Evolutionary conservation across 495 filamentous ascomycete species (phyloP), one percentile per base, ranked within the genome.

Genomic region (Hypoxylon subgilvum): DNA sequence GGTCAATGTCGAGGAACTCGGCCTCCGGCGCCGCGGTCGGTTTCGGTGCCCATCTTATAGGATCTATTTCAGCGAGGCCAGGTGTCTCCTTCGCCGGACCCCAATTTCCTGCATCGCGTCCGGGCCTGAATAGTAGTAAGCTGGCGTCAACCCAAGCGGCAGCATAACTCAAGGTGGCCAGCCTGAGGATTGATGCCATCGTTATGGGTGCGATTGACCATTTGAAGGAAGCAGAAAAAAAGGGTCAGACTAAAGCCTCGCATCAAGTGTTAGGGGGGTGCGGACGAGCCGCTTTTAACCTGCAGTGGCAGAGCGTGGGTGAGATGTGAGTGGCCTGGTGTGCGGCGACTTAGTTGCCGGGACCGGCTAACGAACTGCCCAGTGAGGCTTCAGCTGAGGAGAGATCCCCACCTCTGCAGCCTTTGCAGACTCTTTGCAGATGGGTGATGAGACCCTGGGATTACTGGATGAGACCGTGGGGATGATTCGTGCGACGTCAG

Each of bases 161-260:
- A 61, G 65, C 65, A 43, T 57, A 68, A 62, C 61, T 65, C 61
- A 67, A 58, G 50, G 61, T 41, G 34, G 64, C 66, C 67, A 70
- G 63, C 65, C 65, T 66, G 53, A 65, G 57, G 57, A 52, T 65
- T 53, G 57, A 61, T 61, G 54, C 57, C 67, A 70, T n/a, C n/a
- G n/a, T n/a, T 70, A 52, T 54, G 65, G 66, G 27, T 58, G 27
- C 63, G 40, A 52, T 38, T 43, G 58, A 57, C 60, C 67, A 65
- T 67, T 63, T 57, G 49, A 63, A 32, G 28, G 17, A 47, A 52
- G 47, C 13, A 12, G 3, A 5, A 41, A 45, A 38, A 46, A 43
- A 21, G 34, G 36, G 44, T 31, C 53, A 58, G 54, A 57, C n/a
- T 19, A 32, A 47, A 49, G 27, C 61, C 23, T n/a, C n/a, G n/a